Evolutionary conservation across 2,329 filamentous ascomycete species (phyloP).

Genomic region (Pyrenophora seminiperda): DNA sequence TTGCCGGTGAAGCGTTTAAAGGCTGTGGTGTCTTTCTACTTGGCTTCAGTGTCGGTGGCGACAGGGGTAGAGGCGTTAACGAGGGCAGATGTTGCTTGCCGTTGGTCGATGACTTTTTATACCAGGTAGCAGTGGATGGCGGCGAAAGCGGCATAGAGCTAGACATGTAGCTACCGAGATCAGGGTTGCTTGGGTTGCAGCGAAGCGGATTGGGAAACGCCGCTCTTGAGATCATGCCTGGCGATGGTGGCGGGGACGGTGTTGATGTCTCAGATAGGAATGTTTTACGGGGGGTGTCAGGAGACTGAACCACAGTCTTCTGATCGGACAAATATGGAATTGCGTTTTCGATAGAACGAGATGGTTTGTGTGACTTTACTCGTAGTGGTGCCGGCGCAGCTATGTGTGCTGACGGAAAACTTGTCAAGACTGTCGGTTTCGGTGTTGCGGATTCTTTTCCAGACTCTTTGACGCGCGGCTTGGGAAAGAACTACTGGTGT

Average conservation of each 20-base stretch:
- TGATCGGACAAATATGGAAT: constrained; percentile 23
- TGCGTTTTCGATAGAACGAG: constrained; percentile 28
- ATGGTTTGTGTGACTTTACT: constrained; percentile 16
- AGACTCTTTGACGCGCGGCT: constrained; percentile 15
- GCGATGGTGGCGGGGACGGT: constrained; percentile 42
- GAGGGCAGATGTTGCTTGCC: constrained; percentile 30
- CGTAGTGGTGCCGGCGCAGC: constrained; percentile 25
- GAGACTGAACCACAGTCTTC: constrained; percentile 9
- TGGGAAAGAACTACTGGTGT: constrained; percentile 37
- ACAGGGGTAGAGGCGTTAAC: constrained; percentile 40
- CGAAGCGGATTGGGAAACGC: constrained; percentile 32
- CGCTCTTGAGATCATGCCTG: constrained; percentile 29
- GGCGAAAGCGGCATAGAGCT: constrained; percentile 32
- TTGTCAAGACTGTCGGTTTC: constrained; percentile 11
- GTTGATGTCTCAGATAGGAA: constrained; percentile 44
- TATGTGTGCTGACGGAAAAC: constrained; percentile 20
- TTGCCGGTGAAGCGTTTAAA: constrained; percentile 32
- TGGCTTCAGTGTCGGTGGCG: constrained; percentile 42
- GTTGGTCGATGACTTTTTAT: constrained; percentile 7
- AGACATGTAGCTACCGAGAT: constrained; percentile 20
- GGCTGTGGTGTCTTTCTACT: constrained; percentile 41
- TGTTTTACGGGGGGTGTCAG: constrained; percentile 31
- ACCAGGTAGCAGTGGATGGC: constrained; percentile 28
- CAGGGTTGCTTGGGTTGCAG: constrained; percentile 27
- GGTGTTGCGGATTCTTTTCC: constrained; percentile 1